Evolutionary conservation across 2,329 filamentous ascomycete genomes (phyloP), one percentile per base, ranked within the genome.

Genomic region (Microcyclosporella mali): DNA sequence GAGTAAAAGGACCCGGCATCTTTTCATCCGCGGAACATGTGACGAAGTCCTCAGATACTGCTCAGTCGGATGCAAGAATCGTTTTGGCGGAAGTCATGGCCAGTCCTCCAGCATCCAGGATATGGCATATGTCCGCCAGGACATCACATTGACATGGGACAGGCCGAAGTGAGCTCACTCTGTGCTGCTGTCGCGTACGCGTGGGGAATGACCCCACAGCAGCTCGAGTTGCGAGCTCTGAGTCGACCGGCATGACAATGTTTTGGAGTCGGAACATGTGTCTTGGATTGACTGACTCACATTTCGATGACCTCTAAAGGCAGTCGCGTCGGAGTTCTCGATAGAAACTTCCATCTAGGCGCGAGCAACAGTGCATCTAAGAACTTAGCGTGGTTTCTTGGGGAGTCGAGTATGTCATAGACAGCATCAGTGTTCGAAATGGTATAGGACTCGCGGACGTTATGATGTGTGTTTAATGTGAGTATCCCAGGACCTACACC

Each of bases 311-410:
- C 21, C 29, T 43, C 46, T 15, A 43, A 30, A 17, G 46, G 43
- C 9, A 49, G 40, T 21, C 43, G 49, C 15, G 33, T 43, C 6
- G 43, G 51, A 16, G 18, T 46, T 1, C 15, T 48, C 19, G 40
- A 53, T 27, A 27, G 29, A 28, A 18, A 42, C 2, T 36, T 44
- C 7, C 47, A 52, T 35, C 11, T 41, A 3, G 37, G 41, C 40
- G 33, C 40, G 2, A 30, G 25, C 21, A 44, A 43, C 31, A 21
- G 32, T 18, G 29, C 33, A 2, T 48, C 47, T 11, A 37, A 33
- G 9, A 43, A 52, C 36, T 42, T 54, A 14, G 41, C 33, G 12
- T 49, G 46, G 51, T 15, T 54, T n/a, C 44, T 54, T 21, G 44
- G 40, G 15, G 43, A 9, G 11, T 52, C 14, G 49, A 51, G n/a